phyloP scores from a whole-genome alignment of 257 asterid genomes.

The Paulownia fortunei region DNA sequence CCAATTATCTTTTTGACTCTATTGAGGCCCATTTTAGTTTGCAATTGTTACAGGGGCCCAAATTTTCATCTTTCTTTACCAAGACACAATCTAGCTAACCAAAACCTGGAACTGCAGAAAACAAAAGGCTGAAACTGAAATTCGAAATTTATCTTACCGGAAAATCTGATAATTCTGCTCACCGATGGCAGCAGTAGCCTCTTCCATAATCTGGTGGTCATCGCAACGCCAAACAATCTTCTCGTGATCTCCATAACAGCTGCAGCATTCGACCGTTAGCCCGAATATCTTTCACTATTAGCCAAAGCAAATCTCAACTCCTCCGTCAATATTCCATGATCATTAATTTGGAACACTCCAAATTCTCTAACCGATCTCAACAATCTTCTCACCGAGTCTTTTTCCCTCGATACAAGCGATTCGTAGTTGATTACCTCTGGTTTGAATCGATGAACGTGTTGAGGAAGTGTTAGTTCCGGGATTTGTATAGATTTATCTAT shows the following conservation, averaged over 20 bases:
- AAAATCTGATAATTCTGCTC: slow-evolving; percentile 41
- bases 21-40: background rate
- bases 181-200: slow-evolving; percentile 47
- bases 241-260: slow-evolving; percentile 51
- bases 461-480: slow-evolving; percentile 58
- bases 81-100: background rate
- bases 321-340: slow-evolving; percentile 56
- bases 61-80: too few relatives aligned
- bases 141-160: slow-evolving; percentile 40
- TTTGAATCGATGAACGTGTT: slow-evolving; percentile 22
- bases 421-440: slow-evolving; percentile 45
- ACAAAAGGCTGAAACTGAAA: background rate
- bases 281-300: slow-evolving; percentile 49
- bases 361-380: slow-evolving; percentile 45
- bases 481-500: slow-evolving; percentile 39
- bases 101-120: background rate
- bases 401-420: slow-evolving; percentile 33
- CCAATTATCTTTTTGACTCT: background rate
- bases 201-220: slow-evolving; percentile 30
- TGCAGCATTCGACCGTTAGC: slow-evolving; percentile 37
- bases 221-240: slow-evolving; percentile 46
- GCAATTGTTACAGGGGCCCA: background rate
- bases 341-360: slow-evolving; percentile 45
- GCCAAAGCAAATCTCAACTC: slow-evolving; percentile 43
- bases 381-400: slow-evolving; percentile 34